phyloP scores from a whole-genome alignment of 2,329 filamentous ascomycete genomes.

The Aphanocladium album region DNA sequence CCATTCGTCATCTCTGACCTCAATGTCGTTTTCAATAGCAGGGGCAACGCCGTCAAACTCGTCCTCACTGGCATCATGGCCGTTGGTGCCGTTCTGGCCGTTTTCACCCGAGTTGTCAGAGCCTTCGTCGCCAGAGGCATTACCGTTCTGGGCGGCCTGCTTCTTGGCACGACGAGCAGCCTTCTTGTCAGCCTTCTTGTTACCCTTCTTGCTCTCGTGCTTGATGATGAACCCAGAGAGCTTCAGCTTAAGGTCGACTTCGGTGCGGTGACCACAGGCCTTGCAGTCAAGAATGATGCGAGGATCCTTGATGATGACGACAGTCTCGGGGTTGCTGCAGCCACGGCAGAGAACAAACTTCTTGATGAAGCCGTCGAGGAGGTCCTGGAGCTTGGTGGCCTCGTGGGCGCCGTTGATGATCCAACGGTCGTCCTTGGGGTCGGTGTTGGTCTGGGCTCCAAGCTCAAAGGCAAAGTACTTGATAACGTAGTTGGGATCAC shows the following conservation, averaged over 20 bases:
- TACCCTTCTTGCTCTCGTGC: constrained; percentile 87
- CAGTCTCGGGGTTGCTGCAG: constrained; percentile 99
- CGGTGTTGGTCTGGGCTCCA: constrained; percentile 96
- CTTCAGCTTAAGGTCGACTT: constrained; percentile 91
- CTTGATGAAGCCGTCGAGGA: constrained; percentile 96
- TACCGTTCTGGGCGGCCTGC: constrained; percentile 55
- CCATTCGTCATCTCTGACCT: constrained; percentile 85
- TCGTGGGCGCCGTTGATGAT: constrained; percentile 99
- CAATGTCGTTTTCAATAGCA: constrained; percentile 45
- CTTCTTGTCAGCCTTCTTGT: constrained; percentile 90
- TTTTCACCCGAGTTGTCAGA: constrained; percentile 49
- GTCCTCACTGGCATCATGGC: constrained; percentile 62
- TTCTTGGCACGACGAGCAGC: constrained; percentile 88
- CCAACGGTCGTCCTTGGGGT: constrained; percentile 96
- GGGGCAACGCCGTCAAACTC: constrained; percentile 75
- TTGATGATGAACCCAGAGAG: constrained; percentile 96
- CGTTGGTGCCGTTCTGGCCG: constrained; percentile 46
- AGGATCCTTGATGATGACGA: constrained; percentile 90
- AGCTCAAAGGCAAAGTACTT: constrained; percentile 99
- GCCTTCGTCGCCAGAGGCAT: constrained; percentile 47
- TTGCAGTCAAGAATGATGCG: constrained; percentile 96
- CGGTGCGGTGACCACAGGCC: constrained; percentile 88
- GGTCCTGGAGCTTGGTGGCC: constrained; percentile 90
- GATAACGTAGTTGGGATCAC: constrained; percentile 92
- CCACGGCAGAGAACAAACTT: constrained; percentile 99